phyloP scores from a whole-genome alignment of 1,284 basidiomycete genomes.

The Fomitopsis pinicola region DNA sequence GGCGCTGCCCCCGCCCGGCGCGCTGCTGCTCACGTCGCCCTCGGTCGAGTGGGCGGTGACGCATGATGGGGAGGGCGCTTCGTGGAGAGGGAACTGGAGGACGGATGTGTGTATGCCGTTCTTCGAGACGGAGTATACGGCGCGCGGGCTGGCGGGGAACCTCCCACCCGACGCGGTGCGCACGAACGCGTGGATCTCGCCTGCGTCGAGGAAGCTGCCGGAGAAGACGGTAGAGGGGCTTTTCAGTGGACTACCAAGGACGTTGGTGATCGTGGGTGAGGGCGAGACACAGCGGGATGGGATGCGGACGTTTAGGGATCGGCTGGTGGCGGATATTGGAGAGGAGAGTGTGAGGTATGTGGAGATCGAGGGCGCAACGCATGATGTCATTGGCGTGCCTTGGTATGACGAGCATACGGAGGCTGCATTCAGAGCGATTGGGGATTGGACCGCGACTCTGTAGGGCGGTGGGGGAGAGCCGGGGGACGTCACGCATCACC shows the following conservation, averaged over 20 bases:
- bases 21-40: conserved; percentile 35
- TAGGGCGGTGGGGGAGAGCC: neutral
- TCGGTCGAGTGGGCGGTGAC: conserved; percentile 33
- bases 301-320: conserved; percentile 21
- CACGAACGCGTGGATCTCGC: conserved; percentile 50
- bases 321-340: conserved; percentile 26
- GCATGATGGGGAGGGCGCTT: conserved; percentile 13
- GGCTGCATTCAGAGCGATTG: neutral
- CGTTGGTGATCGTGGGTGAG: conserved; percentile 29
- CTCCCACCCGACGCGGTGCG: conserved; percentile 26
- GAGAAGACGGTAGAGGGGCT: conserved; percentile 17
- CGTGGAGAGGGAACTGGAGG: conserved; percentile 13
- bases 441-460: neutral
- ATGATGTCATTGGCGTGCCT: conserved; percentile 48
- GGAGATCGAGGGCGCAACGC: conserved; percentile 34
- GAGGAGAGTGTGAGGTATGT: conserved; percentile 22
- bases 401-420: conserved; percentile 36
- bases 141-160: conserved; percentile 17
- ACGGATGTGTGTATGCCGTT: conserved; percentile 10
- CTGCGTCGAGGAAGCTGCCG: conserved; percentile 33
- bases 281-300: conserved; percentile 29
- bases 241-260: conserved; percentile 30
- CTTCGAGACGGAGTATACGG: conserved; percentile 14
- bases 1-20: conserved; percentile 27
- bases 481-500: no score